These are phyloP conservation scores for Cercospora janseana DNA, from an alignment of 2,329 filamentous ascomycete genomes.

Conservation along the genomic window DNA sequence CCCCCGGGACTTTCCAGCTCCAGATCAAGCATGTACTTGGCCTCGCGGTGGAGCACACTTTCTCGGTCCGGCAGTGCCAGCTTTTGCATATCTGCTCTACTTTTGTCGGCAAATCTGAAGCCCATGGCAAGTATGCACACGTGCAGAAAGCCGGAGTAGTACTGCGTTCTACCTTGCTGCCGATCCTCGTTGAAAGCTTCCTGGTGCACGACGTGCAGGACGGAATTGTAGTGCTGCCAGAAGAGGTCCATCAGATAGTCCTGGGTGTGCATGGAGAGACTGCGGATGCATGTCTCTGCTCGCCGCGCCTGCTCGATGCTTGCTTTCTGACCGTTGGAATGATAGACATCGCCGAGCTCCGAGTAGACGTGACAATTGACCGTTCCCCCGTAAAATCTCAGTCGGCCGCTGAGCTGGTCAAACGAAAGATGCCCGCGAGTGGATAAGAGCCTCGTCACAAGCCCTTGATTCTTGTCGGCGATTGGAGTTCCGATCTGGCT, in stretches of 20 bases:
- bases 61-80: conserved; percentile 29
- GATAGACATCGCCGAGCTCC: conserved; percentile 22
- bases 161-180: conserved; percentile 25
- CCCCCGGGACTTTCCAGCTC: conserved; percentile 30
- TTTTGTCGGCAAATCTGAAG: conserved; percentile 30
- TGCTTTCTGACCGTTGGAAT: conserved; percentile 18
- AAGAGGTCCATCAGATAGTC: conserved; percentile 32
- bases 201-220: conserved; percentile 31
- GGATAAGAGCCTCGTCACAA: conserved; percentile 28
- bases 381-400: conserved; percentile 31
- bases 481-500: conserved; percentile 22
- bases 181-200: conserved; percentile 30
- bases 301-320: conserved; percentile 25
- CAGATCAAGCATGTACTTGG: conserved; percentile 32
- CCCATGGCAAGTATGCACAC: conserved; percentile 32
- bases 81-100: conserved; percentile 27
- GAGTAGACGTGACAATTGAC: conserved; percentile 32
- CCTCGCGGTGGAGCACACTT: conserved; percentile 30
- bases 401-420: conserved; percentile 28
- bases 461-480: conserved; percentile 28
- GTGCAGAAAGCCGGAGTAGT: conserved; percentile 32
- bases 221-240: conserved; percentile 32
- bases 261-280: conserved; percentile 27
- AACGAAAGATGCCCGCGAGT: conserved; percentile 31
- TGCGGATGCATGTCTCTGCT: conserved; percentile 28